Evolutionary conservation across 345 rosid species (phyloP).

Genomic region (Eucalyptus coolabah): DNA sequence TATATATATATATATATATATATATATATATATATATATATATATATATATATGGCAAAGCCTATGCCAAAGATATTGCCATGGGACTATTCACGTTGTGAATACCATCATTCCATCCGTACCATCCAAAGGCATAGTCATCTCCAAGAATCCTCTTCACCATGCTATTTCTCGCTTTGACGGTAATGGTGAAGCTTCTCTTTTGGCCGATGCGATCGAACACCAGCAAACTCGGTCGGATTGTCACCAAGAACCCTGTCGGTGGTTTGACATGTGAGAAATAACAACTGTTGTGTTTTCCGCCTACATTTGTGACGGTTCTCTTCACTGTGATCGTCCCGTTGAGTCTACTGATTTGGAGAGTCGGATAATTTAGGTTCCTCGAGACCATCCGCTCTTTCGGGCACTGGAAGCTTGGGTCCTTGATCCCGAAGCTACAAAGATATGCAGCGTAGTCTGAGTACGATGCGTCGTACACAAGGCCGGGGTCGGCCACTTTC

Average conservation of each 20-base stretch:
- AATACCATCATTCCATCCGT: slow-evolving; percentile 42
- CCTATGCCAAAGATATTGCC: slow-evolving; percentile 33
- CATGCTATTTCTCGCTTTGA: background rate
- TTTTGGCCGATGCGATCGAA: slow-evolving; percentile 36
- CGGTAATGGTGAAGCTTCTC: slow-evolving; percentile 34
- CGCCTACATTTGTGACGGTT: slow-evolving; percentile 68
- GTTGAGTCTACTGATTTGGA: slow-evolving; percentile 32
- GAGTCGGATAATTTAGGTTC: slow-evolving; percentile 60
- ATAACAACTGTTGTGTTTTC: slow-evolving; percentile 7
- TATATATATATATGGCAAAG: background rate
- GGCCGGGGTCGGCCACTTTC: slow-evolving; percentile 70
- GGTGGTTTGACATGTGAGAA: slow-evolving; percentile 27
- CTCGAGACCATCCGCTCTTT: slow-evolving; percentile 3
- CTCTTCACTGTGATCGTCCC: slow-evolving; percentile 20
- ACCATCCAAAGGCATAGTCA: slow-evolving; percentile 66
- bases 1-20: too few relatives aligned
- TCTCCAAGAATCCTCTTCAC: slow-evolving; percentile 1
- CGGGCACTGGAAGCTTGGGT: slow-evolving; percentile 31
- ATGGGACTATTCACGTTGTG: slow-evolving; percentile 65
- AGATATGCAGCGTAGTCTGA: slow-evolving; percentile 42
- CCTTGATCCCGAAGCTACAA: slow-evolving; percentile 16
- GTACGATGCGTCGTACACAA: slow-evolving; percentile 58
- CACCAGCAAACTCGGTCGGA: slow-evolving; percentile 29
- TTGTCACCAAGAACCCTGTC: slow-evolving; percentile 22
- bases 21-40: too few relatives aligned